Base-by-base conservation (phyloP, 768 basidiomycete genomes). In the Candolleomyces aberdarensis region DNA sequence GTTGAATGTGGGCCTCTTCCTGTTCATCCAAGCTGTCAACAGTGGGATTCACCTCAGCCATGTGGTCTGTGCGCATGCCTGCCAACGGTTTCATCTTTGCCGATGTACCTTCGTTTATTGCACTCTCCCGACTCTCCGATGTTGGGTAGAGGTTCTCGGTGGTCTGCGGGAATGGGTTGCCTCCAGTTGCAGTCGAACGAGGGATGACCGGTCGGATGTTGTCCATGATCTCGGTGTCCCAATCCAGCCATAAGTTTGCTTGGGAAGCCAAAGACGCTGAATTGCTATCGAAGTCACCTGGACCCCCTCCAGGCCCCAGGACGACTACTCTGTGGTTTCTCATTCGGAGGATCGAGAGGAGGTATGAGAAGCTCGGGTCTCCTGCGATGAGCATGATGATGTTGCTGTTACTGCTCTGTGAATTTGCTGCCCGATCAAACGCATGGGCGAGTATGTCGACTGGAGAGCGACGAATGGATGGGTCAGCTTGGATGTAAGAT, bases 181-280 rank as follows among this genome's bases (percentile, higher is more conserved):
- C 36, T 36, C 1, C 36, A 36, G 36, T 36, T 26, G 26, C 26
- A 26, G 26, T 26, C 5, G 36, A 36, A 36, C 36, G 36, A 36
- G 36, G 36, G 11, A 36, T 36, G 36, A 26, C 26, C 26, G 26
- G 26, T 26, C 26, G 26, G 26, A 36, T 36, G 36, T 9, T 20
- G 20, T 31, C 71, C 13, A 83, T 64, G 47, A 82, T 65, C 20
- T 76, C 76, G n/a, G 67, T 60, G 43, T 64, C 65, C 74, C 71
- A 88, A 59, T 84, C 81, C 32, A 85, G 66, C 41, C 78, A 76
- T 5, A 77, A 67, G 0, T 85, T 82, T 0, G 85, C 86, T 58
- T 87, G 85, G 43, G 75, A 75, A 59, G 77, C 81, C 43, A 88
- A 72, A 62, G 77, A 81, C 17, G 71, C 66, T 8, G 36, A 36